phyloP scores from a whole-genome alignment of 164 flowering plant species.

The Platanus orientalis region DNA sequence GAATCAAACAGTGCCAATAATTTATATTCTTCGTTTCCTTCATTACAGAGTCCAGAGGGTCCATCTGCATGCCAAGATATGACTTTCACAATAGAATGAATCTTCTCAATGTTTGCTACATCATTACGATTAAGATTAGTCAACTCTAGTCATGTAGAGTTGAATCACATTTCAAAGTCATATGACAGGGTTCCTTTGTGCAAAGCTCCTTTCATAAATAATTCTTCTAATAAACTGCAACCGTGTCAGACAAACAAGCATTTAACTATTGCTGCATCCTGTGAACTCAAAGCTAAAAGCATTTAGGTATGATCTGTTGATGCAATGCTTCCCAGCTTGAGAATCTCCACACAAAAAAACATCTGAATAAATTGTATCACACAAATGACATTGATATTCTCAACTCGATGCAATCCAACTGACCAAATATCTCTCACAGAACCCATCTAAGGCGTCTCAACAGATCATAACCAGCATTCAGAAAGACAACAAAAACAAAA shows the following conservation, averaged over 20 bases:
- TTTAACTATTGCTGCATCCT: conserved; percentile 4
- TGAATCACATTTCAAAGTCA: conserved; percentile 1
- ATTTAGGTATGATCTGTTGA: conserved; percentile 12
- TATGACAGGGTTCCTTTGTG: not conserved
- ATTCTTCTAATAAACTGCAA: conserved; percentile 3
- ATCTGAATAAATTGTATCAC: conserved; percentile 4
- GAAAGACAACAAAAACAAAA: conserved; percentile 17
- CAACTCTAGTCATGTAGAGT: not conserved
- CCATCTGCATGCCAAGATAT: not conserved
- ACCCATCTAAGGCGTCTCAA: conserved; percentile 24
- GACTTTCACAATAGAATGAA: not conserved
- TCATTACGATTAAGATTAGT: not conserved
- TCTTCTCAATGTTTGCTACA: conserved; percentile 1
- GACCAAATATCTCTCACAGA: conserved; percentile 12
- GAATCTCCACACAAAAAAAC: conserved; percentile 18
- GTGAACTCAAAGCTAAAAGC: conserved; percentile 7
- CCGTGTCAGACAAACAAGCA: conserved; percentile 1
- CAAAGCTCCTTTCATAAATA: conserved; percentile 4
- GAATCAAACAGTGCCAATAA: not conserved
- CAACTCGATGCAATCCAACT: conserved; percentile 17
- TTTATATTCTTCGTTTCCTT: not conserved
- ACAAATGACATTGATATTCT: conserved; percentile 13
- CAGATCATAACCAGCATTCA: conserved; percentile 18
- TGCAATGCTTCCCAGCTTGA: conserved; percentile 8
- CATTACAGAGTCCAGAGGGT: not conserved